Evolutionary conservation across 1,284 basidiomycete genomes (phyloP), one percentile per base, ranked within the genome.

Genomic region (Cystobasidium pallidum): DNA sequence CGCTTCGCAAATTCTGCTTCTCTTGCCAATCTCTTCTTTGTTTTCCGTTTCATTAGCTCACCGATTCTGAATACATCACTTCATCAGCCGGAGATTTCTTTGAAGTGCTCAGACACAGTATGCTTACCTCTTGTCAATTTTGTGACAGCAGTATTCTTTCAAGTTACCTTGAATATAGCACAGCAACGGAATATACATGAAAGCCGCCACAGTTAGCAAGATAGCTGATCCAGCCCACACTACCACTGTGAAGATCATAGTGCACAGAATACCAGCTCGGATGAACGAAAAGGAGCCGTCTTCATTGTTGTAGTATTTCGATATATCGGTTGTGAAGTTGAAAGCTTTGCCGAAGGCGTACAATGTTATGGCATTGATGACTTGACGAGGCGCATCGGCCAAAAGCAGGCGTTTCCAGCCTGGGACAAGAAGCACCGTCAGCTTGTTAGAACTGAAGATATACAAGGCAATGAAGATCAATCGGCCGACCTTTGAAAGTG

Each of bases 121-220:
- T 7, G 13, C 36, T 13, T 78, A 75, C 79, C 91, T 90, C 87
- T 96, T 97, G 84, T 98, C 95, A 68, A 97, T 92, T 83, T 98
- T 97, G 84, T 98, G 92, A 82, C 94, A 98, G 81, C 92, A 93
- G 82, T 96, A 98, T 86, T 98, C 95, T 88, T 94, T 80, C 41
- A 76, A 49, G 55, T 73, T 79, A 54, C 57, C 67, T 80, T 92
- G 91, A 78, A 99, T 98, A 81, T 96, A 92, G 81, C 90, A 91
- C 26, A 99, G 85, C 52, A 98, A 85, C 26, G 95, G 96, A 71
- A 98, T 85, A 79, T 99, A 99, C 80, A 88, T 89, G 66, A 97
- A 81, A 19, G 88, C 92, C 36, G 96, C 95, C 32, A 89, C 81
- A 72, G 93, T 85, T 47, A 99, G 85, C 74, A 95, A 83, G 49